phyloP scores from a whole-genome alignment of 192 early-diverging fungal species.

The Coemansia erecta region DNA sequence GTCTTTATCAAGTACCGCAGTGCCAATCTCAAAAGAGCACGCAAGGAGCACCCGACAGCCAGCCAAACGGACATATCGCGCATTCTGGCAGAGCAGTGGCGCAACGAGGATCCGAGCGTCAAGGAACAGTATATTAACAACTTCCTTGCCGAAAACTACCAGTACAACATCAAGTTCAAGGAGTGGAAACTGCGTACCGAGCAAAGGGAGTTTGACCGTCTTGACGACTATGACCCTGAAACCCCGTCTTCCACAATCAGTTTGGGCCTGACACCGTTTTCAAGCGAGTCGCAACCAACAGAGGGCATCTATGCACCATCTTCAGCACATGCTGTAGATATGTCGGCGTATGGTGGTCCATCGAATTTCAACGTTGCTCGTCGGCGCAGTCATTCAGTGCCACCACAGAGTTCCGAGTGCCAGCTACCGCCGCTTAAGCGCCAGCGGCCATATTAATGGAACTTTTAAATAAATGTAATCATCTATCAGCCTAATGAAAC shows the following conservation, averaged over 20 bases:
- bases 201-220: slow-evolving; percentile 3
- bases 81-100: slow-evolving; percentile 29
- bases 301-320: neutral
- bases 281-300: neutral
- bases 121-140: slow-evolving; percentile 15
- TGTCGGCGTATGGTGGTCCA: slow-evolving; percentile 3
- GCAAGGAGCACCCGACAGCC: slow-evolving; percentile 9
- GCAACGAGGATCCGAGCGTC: slow-evolving; percentile 13
- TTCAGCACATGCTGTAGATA: neutral
- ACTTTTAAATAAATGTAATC: neutral
- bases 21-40: slow-evolving; percentile 12
- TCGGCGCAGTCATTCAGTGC: slow-evolving; percentile 1
- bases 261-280: neutral
- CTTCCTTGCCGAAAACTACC: slow-evolving; percentile 23
- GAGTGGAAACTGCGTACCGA: neutral
- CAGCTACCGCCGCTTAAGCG: neutral
- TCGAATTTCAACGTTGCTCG: neutral
- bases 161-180: slow-evolving; percentile 7
- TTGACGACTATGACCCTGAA: slow-evolving; percentile 4
- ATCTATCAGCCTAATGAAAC: neutral
- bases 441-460: neutral
- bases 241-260: neutral
- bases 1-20: slow-evolving; percentile 36
- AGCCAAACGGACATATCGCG: slow-evolving; percentile 25
- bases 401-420: neutral